Evolutionary conservation across 352 stramenopile species (phyloP), one percentile per base, ranked within the genome.

Genomic region (Phytophthora macrochlamydospora): DNA sequence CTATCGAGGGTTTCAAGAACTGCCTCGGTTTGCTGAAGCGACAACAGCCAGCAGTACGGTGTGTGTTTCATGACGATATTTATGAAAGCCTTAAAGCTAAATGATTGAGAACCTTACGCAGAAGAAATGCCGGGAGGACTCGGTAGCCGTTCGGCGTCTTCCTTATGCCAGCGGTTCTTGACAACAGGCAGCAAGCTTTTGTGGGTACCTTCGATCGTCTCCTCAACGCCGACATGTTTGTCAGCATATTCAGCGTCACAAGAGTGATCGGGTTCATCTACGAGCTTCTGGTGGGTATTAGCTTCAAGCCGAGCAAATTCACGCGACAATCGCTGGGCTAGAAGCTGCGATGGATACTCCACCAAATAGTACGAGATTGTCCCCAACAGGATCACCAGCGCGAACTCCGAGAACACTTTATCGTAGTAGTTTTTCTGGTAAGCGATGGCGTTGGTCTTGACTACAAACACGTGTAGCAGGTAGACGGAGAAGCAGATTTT

Each of bases 401-500:
- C 55, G 44, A 76, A 78, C 12, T 60, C 32, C 0, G 62, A 35
- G n/a, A 63, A 56, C 32, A 40, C 18, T 0, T 35, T 29, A 18
- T 63, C 56, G 2, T 55, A 63, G 4, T 48, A 49, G 43, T 49
- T 49, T 6, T 8, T 29, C 43, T 49, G 43, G 8, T 29, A 3
- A 2, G 30, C 7, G 8, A 43, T 37, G 24, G 24, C 35, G n/a
- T 49, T 31, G 56, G 18, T 49, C 4, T 57, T 65, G 29, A 74
- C 43, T n/a, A 74, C 51, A 37, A 69, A 78, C 29, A 29, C 59
- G 51, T 78, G 69, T 2, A 78, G 65, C 46, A 78, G 30, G 37
- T 78, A 78, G 35, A 74, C 65, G 0, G 70, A 78, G 61, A 64
- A 78, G 55, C 70, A 71, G 55, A 78, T 53, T 51, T 78, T 74